Evolutionary conservation across 208 protist genomes (phyloP).

Genomic region (Strigomonas culicis): DNA sequence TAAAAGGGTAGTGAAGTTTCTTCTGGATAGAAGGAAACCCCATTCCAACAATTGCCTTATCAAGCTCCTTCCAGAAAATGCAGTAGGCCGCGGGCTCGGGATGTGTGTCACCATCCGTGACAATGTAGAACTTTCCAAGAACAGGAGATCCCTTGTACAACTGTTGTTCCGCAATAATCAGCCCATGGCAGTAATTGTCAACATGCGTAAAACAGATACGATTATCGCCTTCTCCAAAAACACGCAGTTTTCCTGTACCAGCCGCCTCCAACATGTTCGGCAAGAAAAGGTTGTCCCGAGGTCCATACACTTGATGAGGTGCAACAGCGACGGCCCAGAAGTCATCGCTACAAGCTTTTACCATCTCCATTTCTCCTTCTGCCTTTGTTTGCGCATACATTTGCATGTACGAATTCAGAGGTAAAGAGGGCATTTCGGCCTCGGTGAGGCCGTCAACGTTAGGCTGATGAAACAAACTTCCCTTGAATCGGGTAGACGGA

Average conservation of each 20-base stretch:
- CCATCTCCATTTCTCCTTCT: slow-evolving; percentile 87
- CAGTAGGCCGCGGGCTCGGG: slow-evolving; percentile 85
- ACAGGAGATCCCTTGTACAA: slow-evolving; percentile 88
- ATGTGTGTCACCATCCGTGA: slow-evolving; percentile 92
- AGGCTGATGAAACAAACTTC: slow-evolving; percentile 81
- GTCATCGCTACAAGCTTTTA: slow-evolving; percentile 66
- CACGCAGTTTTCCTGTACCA: slow-evolving; percentile 90
- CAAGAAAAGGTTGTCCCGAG: slow-evolving; percentile 93
- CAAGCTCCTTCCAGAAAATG: slow-evolving; percentile 91
- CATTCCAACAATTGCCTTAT: slow-evolving; percentile 88
- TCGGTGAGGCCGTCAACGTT: slow-evolving; percentile 92
- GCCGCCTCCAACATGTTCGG: slow-evolving; percentile 94
- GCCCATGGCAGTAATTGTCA: slow-evolving; percentile 94
- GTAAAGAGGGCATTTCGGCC: slow-evolving; percentile 85
- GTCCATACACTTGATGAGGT: slow-evolving; percentile 95
- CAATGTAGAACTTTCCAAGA: slow-evolving; percentile 95
- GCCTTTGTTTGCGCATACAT: slow-evolving; percentile 94
- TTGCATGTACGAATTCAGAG: slow-evolving; percentile 89
- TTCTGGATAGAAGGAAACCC: slow-evolving; percentile 80
- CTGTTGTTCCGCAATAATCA: slow-evolving; percentile 91
- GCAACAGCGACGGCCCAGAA: slow-evolving; percentile 90
- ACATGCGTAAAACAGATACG: slow-evolving; percentile 95
- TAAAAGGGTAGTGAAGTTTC: slow-evolving; percentile 87
- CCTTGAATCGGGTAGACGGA: slow-evolving; percentile 91
- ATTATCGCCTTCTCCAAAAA: slow-evolving; percentile 93